A percentile compares a stretch with the other conserved stretches of the same genome.
Evolutionary conservation across 1,139 yeast genomes (phyloP).

Genomic region (Yueomyces sp.): DNA sequence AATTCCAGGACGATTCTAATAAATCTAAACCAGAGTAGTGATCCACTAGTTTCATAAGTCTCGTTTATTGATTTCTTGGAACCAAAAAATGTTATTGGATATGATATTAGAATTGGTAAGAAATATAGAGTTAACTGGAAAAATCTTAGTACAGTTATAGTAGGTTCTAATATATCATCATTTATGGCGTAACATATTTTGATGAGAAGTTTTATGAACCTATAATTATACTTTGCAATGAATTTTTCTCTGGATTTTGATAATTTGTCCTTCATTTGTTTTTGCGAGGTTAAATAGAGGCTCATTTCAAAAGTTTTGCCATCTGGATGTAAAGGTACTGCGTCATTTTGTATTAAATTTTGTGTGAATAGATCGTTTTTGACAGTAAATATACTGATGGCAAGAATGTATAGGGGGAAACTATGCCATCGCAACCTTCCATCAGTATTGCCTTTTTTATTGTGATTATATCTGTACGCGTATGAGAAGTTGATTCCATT

Average conservation of each 20-base stretch:
- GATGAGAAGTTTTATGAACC: slow-evolving; percentile 24
- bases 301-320: slow-evolving; percentile 64
- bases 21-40: slow-evolving; percentile 57
- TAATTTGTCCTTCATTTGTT: slow-evolving; percentile 30
- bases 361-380: too few species aligned
- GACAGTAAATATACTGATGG: too few species aligned
- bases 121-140: slow-evolving; percentile 55
- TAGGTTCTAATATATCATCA: slow-evolving; percentile 55
- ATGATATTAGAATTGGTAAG: slow-evolving; percentile 50
- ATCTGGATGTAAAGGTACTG: slow-evolving; percentile 29
- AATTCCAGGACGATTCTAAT: slow-evolving; percentile 59
- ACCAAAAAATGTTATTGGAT: slow-evolving; percentile 61
- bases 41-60: slow-evolving; percentile 39
- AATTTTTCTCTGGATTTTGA: slow-evolving; percentile 18
- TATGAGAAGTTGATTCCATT: too few species aligned
- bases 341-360: slow-evolving; percentile 7
- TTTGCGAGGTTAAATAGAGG: slow-evolving; percentile 47
- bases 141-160: slow-evolving; percentile 55
- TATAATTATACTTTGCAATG: slow-evolving; percentile 3
- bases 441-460: too few species aligned
- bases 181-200: slow-evolving; percentile 31
- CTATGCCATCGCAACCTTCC: too few species aligned
- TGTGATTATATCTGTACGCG: too few species aligned
- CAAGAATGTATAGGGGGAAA: too few species aligned
- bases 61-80: slow-evolving; percentile 25